Evolutionary conservation across 805 yeast genomes (phyloP).

Genomic region (Grigorovia transvaalensis): DNA sequence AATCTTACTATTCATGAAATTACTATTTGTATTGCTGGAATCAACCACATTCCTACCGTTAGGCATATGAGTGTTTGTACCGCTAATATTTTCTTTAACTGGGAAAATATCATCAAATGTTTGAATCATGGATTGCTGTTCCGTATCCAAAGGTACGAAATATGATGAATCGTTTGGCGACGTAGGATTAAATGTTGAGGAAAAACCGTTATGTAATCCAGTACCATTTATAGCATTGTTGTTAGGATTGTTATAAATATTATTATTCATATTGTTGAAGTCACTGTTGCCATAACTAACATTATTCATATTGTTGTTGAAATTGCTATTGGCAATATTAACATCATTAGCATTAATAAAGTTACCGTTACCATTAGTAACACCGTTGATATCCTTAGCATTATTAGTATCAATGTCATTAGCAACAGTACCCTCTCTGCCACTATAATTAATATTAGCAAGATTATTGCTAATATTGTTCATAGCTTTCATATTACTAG

Average conservation of each 20-base stretch:
- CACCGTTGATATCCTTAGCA: too few species aligned
- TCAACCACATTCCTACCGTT: background rate
- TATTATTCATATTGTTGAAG: too few species aligned
- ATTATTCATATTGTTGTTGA: background rate
- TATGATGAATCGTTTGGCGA: background rate
- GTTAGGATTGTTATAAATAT: background rate
- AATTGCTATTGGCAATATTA: too few species aligned
- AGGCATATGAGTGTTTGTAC: background rate
- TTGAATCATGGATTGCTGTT: conserved; percentile 4
- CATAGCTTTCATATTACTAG: too few species aligned
- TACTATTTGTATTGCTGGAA: background rate
- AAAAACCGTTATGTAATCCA: too few species aligned
- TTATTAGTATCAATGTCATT: too few species aligned
- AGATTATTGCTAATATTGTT: too few species aligned
- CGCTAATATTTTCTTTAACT: background rate
- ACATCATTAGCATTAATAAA: too few species aligned
- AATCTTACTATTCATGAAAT: background rate
- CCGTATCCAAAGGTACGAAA: conserved; percentile 4
- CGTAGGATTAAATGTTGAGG: background rate
- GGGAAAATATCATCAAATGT: background rate
- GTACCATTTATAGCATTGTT: background rate
- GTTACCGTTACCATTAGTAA: too few species aligned
- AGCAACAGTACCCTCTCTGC: too few species aligned
- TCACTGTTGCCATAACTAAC: too few species aligned
- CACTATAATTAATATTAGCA: too few species aligned